Evolutionary conservation across 1,284 basidiomycete species (phyloP).

Genomic region (Leccinum subrobustum): DNA sequence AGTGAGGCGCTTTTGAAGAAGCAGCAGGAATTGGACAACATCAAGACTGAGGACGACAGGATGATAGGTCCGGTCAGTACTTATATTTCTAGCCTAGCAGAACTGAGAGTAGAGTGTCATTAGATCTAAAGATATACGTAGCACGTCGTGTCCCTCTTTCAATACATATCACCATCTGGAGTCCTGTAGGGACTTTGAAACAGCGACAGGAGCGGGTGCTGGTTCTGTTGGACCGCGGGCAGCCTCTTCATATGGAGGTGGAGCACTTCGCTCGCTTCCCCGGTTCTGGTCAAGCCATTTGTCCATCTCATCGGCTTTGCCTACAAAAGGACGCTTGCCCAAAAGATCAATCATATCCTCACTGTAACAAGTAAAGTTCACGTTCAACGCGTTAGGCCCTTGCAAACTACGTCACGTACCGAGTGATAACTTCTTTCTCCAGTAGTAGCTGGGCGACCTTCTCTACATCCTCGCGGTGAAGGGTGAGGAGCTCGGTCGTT

Average conservation of each 20-base stretch:
- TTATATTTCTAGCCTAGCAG: neutral
- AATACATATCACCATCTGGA: conserved; percentile 12
- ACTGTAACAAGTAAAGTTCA: conserved; percentile 33
- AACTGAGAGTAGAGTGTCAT: conserved; percentile 8
- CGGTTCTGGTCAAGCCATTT: conserved; percentile 84
- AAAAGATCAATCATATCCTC: conserved; percentile 88
- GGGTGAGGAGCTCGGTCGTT: conserved; percentile 79
- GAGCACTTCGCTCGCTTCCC: conserved; percentile 50
- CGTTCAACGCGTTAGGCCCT: neutral
- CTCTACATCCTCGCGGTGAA: conserved; percentile 88
- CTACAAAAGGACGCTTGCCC: conserved; percentile 81
- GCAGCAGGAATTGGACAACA: too few relatives aligned
- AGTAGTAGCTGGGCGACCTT: conserved; percentile 91
- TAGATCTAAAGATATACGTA: conserved; percentile 10
- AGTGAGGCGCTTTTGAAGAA: too few relatives aligned
- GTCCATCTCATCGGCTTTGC: conserved; percentile 88
- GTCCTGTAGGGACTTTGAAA: conserved; percentile 39
- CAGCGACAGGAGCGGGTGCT: conserved; percentile 52
- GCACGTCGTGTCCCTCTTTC: neutral
- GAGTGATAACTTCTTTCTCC: conserved; percentile 93
- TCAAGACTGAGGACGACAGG: too few relatives aligned
- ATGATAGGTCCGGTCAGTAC: neutral
- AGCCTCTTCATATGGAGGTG: conserved; percentile 52
- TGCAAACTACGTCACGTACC: conserved; percentile 46
- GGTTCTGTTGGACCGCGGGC: conserved; percentile 44